Conservation (phyloP, 2,329 filamentous ascomycete genomes). For the Cytospora schulzeri region DNA sequence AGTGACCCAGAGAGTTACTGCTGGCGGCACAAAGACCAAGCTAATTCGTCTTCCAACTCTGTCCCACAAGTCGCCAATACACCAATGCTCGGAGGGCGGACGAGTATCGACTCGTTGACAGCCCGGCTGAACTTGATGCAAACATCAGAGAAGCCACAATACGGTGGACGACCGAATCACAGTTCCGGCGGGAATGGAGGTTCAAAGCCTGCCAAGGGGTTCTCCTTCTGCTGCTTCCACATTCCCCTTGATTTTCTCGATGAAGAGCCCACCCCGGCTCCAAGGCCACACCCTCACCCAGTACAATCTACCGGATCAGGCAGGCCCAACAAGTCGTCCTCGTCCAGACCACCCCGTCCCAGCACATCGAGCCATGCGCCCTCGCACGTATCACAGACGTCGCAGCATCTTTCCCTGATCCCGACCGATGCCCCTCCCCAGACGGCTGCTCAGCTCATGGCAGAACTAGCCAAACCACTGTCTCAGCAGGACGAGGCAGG, state of each 20-base stretch:
- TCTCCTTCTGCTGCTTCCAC: constrained; percentile 54
- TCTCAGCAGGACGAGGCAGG: constrained; percentile 77
- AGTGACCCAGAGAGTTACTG: constrained; percentile 73
- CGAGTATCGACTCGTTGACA: constrained; percentile 85
- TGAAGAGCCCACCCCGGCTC: constrained; percentile 44
- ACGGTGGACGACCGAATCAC: constrained; percentile 2
- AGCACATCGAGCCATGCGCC: constrained; percentile 30
- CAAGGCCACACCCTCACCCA: constrained; percentile 51
- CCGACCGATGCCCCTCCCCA: constrained; percentile 67
- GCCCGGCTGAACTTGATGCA: constrained; percentile 77
- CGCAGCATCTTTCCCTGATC: constrained; percentile 66
- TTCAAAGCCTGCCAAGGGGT: constrained; percentile 36
- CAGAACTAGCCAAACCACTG: constrained; percentile 76
- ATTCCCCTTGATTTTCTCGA: constrained; percentile 40
- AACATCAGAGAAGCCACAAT: constrained; percentile 42
- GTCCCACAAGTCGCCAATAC: constrained; percentile 45
- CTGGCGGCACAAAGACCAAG: constrained; percentile 95
- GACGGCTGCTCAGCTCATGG: constrained; percentile 69
- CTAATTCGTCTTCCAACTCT: constrained; percentile 50
- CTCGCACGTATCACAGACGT: constrained; percentile 39
- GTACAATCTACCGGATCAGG: constrained; percentile 39
- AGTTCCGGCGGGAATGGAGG: background rate
- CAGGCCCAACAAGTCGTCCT: constrained; percentile 33
- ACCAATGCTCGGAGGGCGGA: constrained; percentile 64
- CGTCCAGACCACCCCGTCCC: constrained; percentile 33